phyloP scores from a whole-genome alignment of 176 grass and related monocot species.

The Areca catechu region DNA sequence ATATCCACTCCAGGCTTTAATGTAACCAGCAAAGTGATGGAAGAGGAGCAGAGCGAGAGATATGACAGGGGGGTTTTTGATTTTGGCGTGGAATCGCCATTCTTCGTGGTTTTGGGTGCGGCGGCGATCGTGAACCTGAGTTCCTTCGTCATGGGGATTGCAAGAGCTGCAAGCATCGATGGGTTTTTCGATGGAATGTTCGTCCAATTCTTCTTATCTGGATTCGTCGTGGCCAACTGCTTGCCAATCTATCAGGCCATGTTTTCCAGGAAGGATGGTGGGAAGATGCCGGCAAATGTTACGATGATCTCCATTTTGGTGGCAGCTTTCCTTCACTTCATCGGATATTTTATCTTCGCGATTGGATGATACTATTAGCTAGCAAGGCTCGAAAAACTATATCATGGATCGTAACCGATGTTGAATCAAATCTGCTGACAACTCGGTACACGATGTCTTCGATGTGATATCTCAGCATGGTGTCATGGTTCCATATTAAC shows the following conservation, averaged over 20 bases:
- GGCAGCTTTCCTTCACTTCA: conserved; percentile 1
- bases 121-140: conserved; percentile 22
- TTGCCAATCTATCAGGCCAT: conserved; percentile 37
- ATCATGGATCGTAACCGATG: no score
- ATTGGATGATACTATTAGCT: neutral
- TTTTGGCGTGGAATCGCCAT: conserved; percentile 27
- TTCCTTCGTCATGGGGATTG: conserved; percentile 13
- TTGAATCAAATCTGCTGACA: no score
- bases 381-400: no score
- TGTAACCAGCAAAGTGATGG: conserved; percentile 39
- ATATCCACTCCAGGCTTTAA: conserved; percentile 13
- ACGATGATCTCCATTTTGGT: neutral
- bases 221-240: conserved; percentile 24
- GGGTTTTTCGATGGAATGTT: conserved; percentile 17
- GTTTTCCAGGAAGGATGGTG: conserved; percentile 29
- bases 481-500: no score
- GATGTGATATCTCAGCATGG: no score
- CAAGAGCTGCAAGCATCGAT: conserved; percentile 1
- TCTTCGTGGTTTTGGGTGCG: conserved; percentile 21
- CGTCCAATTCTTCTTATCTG: conserved; percentile 30
- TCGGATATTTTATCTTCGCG: conserved; percentile 3
- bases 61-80: conserved; percentile 16
- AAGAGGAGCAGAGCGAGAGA: conserved; percentile 23
- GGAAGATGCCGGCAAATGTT: conserved; percentile 29
- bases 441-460: no score